Evolutionary conservation across 805 yeast genomes (phyloP), one percentile per base, ranked within the genome.

Genomic region (Wilhelminamyces savonicus): DNA sequence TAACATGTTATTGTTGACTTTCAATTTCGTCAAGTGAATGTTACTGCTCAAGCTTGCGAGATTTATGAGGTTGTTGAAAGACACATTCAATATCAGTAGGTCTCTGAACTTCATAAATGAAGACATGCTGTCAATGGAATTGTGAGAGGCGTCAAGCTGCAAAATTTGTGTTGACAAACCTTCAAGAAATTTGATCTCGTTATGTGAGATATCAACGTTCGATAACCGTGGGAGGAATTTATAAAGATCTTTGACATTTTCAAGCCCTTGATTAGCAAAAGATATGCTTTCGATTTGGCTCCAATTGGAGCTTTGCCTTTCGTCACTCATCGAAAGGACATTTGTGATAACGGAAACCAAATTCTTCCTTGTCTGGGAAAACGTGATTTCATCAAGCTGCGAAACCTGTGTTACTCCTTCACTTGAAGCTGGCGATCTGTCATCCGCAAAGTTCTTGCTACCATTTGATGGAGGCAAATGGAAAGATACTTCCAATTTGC

Each of bases 281-380:
- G 52, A 49, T n/a, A 74, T 52, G 13, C 54, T 56, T 7, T 35
- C 43, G 2, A 73, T 48, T 10, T 40, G 39, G 20, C 59, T 56
- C 80, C 79, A 74, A 28, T 59, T 52, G 3, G 55, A 54, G 15
- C 54, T 46, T 2, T 59, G 50, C 6, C 59, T 48, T 7, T 52
- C 48, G 7, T 49, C 54, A 3, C 45, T 50, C 4, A 40, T 43
- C 1, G 71, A 58, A 28, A 67, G 50, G 3, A 49, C 41, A 21
- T 66, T 68, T 1, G 72, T 70, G 16, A 74, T 60, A 3, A 68
- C 58, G 5, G 71, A 52, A 4, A 71, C 71, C 22, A 74, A 43
- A 10, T 52, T 51, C 28, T 49, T 58, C 32, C 63, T 63, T 0
- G 72, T 59, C 37, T 70, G 69, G 2, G 75, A 56, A 40, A 73